phyloP scores from a whole-genome alignment of 2,329 filamentous ascomycete species.

The Monilinia laxa region DNA sequence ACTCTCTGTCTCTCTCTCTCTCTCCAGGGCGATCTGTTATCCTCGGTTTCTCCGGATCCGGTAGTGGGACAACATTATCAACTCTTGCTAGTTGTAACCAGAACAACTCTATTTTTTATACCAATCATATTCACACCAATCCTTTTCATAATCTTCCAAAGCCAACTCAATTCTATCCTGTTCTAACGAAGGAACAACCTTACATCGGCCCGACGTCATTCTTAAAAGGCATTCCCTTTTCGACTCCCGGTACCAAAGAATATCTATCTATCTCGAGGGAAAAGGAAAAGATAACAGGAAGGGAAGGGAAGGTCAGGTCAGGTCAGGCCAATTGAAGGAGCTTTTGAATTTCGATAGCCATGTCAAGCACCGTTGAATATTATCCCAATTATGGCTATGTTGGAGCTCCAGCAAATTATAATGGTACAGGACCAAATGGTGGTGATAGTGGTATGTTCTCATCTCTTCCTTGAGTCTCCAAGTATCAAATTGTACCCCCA shows the following conservation, averaged over 20 bases:
- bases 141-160: background rate
- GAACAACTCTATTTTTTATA: background rate
- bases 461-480: conserved; percentile 1
- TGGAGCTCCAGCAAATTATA: conserved; percentile 59
- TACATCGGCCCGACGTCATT: background rate
- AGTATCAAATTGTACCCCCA: background rate
- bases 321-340: conserved; percentile 10
- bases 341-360: background rate
- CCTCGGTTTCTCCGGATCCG: conserved; percentile 4
- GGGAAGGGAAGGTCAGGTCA: too few relatives aligned
- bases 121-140: background rate
- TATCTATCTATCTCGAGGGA: too few relatives aligned
- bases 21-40: background rate
- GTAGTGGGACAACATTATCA: conserved; percentile 4
- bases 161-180: background rate
- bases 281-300: background rate
- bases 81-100: background rate
- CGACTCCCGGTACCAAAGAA: background rate
- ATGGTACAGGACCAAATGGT: conserved; percentile 52
- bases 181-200: background rate
- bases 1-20: background rate
- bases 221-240: background rate
- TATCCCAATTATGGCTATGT: conserved; percentile 51
- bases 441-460: conserved; percentile 41
- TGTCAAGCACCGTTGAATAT: conserved; percentile 25